Percentiles rank a stretch among this genome's conserved stretches.
These are phyloP conservation scores for Ambrosiella beaveri DNA, from an alignment of 2,329 filamentous ascomycete species.

Conservation along the genomic window DNA sequence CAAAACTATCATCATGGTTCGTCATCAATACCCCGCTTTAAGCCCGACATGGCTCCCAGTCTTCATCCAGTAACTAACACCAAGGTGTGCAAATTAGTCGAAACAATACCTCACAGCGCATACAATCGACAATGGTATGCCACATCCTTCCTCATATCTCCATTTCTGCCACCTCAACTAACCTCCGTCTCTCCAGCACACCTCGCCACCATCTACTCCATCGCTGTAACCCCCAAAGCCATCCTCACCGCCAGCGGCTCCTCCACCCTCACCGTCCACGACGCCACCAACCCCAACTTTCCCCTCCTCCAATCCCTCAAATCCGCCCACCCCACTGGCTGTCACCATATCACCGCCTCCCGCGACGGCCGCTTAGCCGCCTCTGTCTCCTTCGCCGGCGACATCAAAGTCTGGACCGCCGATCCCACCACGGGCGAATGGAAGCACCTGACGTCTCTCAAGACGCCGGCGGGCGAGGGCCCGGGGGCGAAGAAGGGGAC, in stretches of 20 bases:
- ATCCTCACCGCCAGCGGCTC: constrained; percentile 75
- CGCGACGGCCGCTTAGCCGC: constrained; percentile 56
- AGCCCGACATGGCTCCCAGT: no score
- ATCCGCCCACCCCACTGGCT: constrained; percentile 70
- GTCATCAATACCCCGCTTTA: no score
- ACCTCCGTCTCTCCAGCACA: constrained; percentile 42
- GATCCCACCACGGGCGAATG: constrained; percentile 36
- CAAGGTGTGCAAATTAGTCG: constrained; percentile 41
- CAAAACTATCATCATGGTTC: no score
- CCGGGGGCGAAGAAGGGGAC: constrained; percentile 32
- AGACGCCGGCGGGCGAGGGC: background rate
- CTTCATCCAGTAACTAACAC: background rate
- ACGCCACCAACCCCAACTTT: constrained; percentile 52
- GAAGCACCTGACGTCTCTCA: constrained; percentile 23
- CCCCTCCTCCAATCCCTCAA: constrained; percentile 64
- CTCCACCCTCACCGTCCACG: constrained; percentile 65
- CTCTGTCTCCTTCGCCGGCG: constrained; percentile 77
- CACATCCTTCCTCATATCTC: background rate
- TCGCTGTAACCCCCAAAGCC: constrained; percentile 56
- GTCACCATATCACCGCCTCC: constrained; percentile 67
- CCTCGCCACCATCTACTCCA: constrained; percentile 64
- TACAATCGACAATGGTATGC: constrained; percentile 67
- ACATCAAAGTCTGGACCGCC: constrained; percentile 66
- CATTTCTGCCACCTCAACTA: background rate
- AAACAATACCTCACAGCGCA: constrained; percentile 96